A percentile compares a stretch with the other conserved stretches of the same genome.
These are phyloP conservation scores for Allomyces macrogynus DNA, from an alignment of 192 early-diverging fungal genomes.

Conservation along the genomic window DNA sequence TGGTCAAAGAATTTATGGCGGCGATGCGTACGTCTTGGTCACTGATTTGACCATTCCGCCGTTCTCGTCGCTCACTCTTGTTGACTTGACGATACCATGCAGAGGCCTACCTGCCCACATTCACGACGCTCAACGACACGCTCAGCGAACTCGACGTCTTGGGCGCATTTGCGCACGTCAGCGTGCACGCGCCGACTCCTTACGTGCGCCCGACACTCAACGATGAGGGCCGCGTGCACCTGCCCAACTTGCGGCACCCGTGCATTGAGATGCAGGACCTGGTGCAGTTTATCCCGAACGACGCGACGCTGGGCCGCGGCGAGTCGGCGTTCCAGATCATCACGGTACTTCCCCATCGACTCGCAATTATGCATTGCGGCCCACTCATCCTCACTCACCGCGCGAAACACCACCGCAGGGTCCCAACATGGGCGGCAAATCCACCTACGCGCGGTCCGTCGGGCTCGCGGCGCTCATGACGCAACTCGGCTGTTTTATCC, in stretches of 20 bases:
- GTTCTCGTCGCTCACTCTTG: too few relatives aligned
- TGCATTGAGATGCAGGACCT: slow-evolving; percentile 83
- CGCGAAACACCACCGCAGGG: slow-evolving; percentile 13
- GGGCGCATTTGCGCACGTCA: slow-evolving; percentile 68
- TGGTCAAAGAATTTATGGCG: slow-evolving; percentile 77
- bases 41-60: too few relatives aligned
- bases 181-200: slow-evolving; percentile 58
- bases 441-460: slow-evolving; percentile 88
- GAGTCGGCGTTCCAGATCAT: slow-evolving; percentile 67
- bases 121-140: slow-evolving; percentile 53
- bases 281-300: slow-evolving; percentile 85
- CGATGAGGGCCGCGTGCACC: slow-evolving; percentile 41
- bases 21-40: slow-evolving; percentile 39
- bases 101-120: slow-evolving; percentile 55
- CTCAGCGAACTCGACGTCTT: slow-evolving; percentile 77
- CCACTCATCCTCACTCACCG: too few relatives aligned
- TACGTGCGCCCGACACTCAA: slow-evolving; percentile 63
- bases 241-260: slow-evolving; percentile 66
- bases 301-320: slow-evolving; percentile 53
- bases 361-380: too few relatives aligned
- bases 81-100: background rate
- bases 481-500: slow-evolving; percentile 85
- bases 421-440: slow-evolving; percentile 98
- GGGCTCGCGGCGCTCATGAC: slow-evolving; percentile 86
- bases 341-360: slow-evolving; percentile 14